These are phyloP conservation scores for Calendula officinalis DNA, from an alignment of 129 eudicot species.

Conservation along the genomic window DNA sequence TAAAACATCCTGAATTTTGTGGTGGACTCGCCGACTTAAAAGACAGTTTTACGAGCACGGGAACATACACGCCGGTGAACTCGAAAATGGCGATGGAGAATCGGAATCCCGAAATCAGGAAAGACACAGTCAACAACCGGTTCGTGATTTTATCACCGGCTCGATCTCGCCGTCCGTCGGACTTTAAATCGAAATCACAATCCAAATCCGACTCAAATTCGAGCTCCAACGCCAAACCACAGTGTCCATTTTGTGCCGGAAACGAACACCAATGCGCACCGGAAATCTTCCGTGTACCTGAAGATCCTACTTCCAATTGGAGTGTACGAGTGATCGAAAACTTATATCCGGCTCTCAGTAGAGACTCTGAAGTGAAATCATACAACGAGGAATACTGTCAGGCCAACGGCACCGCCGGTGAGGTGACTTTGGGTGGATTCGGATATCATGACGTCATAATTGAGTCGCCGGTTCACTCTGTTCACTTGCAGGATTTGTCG, in stretches of 20 bases:
- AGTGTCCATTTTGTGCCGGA: slow-evolving; percentile 86
- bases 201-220: slow-evolving; percentile 43
- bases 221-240: slow-evolving; percentile 28
- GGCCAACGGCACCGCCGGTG: slow-evolving; percentile 9
- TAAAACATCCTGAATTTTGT: too few species aligned
- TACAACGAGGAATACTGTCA: not conserved
- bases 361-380: slow-evolving; percentile 33
- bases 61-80: slow-evolving; percentile 6
- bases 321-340: slow-evolving; percentile 76
- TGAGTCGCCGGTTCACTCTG: slow-evolving; percentile 74
- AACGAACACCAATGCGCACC: slow-evolving; percentile 94
- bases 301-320: slow-evolving; percentile 58
- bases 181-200: slow-evolving; percentile 75
- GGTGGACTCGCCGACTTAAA: not conserved
- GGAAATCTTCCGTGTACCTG: slow-evolving; percentile 75
- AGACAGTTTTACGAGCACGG: slow-evolving; percentile 14
- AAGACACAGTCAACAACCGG: slow-evolving; percentile 73
- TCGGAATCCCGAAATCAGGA: slow-evolving; percentile 63
- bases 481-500: slow-evolving; percentile 59
- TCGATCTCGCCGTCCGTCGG: slow-evolving; percentile 87
- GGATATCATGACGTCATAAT: slow-evolving; percentile 94
- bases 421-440: slow-evolving; percentile 46
- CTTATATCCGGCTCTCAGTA: slow-evolving; percentile 77
- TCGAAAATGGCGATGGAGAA: slow-evolving; percentile 29
- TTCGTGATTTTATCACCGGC: slow-evolving; percentile 86